Conservation (phyloP, 2,329 filamentous ascomycete genomes). For the Pestalotiopsis sp. region DNA sequence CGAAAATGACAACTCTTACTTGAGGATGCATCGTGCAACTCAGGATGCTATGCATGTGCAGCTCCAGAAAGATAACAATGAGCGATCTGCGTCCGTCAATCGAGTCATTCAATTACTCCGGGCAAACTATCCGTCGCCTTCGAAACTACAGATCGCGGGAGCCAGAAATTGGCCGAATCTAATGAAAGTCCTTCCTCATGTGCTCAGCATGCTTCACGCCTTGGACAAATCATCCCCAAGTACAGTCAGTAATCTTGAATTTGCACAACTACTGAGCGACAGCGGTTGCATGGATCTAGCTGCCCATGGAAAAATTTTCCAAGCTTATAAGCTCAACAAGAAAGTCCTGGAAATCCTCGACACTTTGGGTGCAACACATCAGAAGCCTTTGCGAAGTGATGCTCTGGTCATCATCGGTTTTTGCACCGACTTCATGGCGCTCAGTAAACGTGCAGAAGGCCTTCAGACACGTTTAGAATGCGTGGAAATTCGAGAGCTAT, state of each 20-base stretch:
- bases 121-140: not conserved
- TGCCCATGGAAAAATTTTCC: not conserved
- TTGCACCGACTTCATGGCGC: not conserved
- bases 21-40: not conserved
- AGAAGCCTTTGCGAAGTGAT: not conserved
- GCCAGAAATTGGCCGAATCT: not conserved
- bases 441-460: not conserved
- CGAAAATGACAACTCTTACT: not conserved
- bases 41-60: not conserved
- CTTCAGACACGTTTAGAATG: not conserved
- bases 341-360: not conserved
- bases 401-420: not conserved
- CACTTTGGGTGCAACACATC: not conserved
- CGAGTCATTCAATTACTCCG: not conserved
- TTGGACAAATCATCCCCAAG: not conserved
- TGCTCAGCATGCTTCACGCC: not conserved
- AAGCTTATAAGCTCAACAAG: not conserved
- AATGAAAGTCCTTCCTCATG: not conserved
- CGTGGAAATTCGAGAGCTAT: not conserved
- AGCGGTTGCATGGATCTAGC: not conserved
- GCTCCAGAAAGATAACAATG: not conserved
- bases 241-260: not conserved
- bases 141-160: not conserved
- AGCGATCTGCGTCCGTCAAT: not conserved
- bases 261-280: not conserved